Conservation (phyloP, 2,329 filamentous ascomycete species). For the Teratosphaeria pseudoeucalypti region DNA sequence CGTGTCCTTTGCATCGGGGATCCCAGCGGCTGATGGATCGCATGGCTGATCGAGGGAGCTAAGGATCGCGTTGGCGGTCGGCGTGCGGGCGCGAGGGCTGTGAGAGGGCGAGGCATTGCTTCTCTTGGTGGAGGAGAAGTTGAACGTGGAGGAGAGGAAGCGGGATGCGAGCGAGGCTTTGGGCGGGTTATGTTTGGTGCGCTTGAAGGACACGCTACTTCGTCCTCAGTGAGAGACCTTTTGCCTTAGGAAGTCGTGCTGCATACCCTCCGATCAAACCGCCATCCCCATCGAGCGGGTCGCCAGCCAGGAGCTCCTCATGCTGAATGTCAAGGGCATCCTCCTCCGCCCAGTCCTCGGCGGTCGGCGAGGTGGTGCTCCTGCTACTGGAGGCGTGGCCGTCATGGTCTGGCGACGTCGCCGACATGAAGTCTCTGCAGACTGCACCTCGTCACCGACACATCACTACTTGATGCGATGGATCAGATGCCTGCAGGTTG, state of each 20-base stretch:
- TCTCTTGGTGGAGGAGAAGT: conserved; percentile 9
- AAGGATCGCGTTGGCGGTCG: conserved; percentile 30
- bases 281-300: conserved; percentile 27
- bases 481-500: neutral
- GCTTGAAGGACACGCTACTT: conserved; percentile 56
- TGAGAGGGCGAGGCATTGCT: conserved; percentile 22
- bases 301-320: conserved; percentile 32
- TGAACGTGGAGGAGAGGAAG: conserved; percentile 34
- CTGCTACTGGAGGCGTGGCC: conserved; percentile 34
- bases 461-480: neutral
- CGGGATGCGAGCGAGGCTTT: conserved; percentile 31
- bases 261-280: conserved; percentile 36
- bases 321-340: conserved; percentile 34
- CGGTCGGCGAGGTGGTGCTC: conserved; percentile 21
- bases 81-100: conserved; percentile 13
- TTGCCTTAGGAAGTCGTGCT: neutral
- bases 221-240: neutral
- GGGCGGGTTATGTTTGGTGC: conserved; percentile 44
- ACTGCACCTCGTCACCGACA: neutral
- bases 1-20: conserved; percentile 35
- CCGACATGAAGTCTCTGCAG: conserved; percentile 24
- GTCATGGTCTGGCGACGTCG: conserved; percentile 21
- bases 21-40: conserved; percentile 25
- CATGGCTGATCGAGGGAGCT: conserved; percentile 31
- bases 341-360: conserved; percentile 15